Evolutionary conservation across 495 filamentous ascomycete species (phyloP).

Genomic region (Viridothelium virens): DNA sequence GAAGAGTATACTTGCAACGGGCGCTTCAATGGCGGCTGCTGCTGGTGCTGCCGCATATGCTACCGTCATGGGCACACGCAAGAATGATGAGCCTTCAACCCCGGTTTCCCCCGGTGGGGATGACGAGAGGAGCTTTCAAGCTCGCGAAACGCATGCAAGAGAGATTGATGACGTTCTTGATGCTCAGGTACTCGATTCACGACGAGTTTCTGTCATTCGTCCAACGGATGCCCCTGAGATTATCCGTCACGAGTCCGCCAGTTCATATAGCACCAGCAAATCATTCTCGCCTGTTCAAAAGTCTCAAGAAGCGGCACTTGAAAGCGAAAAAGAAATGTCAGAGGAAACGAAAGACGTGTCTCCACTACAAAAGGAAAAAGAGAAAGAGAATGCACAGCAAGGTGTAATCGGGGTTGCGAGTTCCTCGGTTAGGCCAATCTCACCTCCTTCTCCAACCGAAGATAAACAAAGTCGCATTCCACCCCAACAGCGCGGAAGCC

Average conservation of each 20-base stretch:
- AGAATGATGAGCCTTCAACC: slow-evolving; percentile 10
- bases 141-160: neutral
- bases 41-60: slow-evolving; percentile 15
- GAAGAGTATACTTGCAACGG: neutral
- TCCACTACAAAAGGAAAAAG: neutral
- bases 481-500: neutral
- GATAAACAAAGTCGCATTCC: neutral
- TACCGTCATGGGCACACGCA: slow-evolving; percentile 7
- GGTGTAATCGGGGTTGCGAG: slow-evolving; percentile 14
- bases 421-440: slow-evolving; percentile 5
- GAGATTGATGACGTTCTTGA: slow-evolving; percentile 9
- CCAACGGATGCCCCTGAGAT: slow-evolving; percentile 5
- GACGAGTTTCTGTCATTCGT: slow-evolving; percentile 12
- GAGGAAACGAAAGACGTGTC: neutral
- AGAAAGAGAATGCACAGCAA: neutral
- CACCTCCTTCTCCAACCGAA: slow-evolving; percentile 2
- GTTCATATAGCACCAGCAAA: neutral
- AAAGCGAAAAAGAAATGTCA: neutral
- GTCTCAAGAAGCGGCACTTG: neutral
- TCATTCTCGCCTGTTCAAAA: neutral
- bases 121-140: slow-evolving; percentile 5
- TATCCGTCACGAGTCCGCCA: neutral
- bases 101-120: neutral
- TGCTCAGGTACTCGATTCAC: slow-evolving; percentile 2
- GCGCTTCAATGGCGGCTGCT: slow-evolving; percentile 18